Conservation (phyloP, 768 basidiomycete species). For the Hygrophorus russula region DNA sequence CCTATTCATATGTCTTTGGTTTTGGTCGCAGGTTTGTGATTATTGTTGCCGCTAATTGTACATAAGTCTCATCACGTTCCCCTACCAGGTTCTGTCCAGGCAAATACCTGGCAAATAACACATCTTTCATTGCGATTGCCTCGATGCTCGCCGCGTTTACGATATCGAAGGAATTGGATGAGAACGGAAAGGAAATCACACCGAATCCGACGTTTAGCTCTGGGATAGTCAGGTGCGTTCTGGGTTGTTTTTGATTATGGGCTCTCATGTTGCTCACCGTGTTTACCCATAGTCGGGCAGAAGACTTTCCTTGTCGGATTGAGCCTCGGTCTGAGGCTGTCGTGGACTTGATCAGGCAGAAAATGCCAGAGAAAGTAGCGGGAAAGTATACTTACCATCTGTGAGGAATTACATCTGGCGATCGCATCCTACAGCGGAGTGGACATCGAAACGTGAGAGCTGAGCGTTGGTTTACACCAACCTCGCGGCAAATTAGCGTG, state of each 20-base stretch:
- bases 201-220: not conserved
- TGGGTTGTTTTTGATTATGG: not conserved
- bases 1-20: not conserved
- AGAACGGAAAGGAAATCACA: not conserved
- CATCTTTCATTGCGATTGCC: not conserved
- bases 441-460: too few species aligned
- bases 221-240: not conserved
- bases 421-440: too few species aligned
- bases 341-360: too few species aligned
- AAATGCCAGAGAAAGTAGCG: too few species aligned
- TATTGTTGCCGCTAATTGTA: too few species aligned
- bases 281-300: too few species aligned
- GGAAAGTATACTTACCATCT: too few species aligned
- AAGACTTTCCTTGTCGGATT: too few species aligned
- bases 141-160: conserved; percentile 2
- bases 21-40: conserved; percentile 4
- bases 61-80: not conserved
- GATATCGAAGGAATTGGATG: conserved; percentile 1
- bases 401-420: too few species aligned
- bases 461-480: too few species aligned
- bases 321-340: not conserved
- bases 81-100: conserved; percentile 3
- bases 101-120: conserved; percentile 1
- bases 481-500: too few species aligned
- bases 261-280: not conserved